These are phyloP conservation scores for Dactylis glomerata DNA, from an alignment of 176 grass and related monocot species.

Conservation along the genomic window DNA sequence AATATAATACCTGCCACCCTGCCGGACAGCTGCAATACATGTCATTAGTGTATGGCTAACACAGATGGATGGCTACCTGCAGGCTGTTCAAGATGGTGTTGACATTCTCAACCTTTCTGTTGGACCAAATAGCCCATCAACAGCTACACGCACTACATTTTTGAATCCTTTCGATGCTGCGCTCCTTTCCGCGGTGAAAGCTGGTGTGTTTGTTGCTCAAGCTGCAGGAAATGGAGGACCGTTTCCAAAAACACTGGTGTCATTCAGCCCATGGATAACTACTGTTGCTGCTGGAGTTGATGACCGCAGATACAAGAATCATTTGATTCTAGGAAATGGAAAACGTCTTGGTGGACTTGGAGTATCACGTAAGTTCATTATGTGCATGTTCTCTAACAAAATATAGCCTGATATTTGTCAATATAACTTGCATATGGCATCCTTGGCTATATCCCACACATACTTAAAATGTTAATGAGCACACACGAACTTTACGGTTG, in stretches of 20 bases:
- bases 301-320: constrained; percentile 98
- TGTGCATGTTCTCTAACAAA: not conserved
- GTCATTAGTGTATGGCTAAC: not conserved
- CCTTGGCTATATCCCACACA: not conserved
- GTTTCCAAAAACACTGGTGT: constrained; percentile 97
- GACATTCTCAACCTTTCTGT: constrained; percentile 98
- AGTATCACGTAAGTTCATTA: constrained; percentile 83
- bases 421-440: not conserved
- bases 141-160: constrained; percentile 86
- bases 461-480: not conserved
- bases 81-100: constrained; percentile 96
- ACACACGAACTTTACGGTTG: not conserved
- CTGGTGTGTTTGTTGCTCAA: constrained; percentile 97
- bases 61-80: constrained; percentile 25
- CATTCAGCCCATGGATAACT: constrained; percentile 97
- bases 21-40: not conserved
- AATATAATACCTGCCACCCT: not conserved
- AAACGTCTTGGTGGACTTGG: constrained; percentile 85
- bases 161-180: constrained; percentile 96
- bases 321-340: constrained; percentile 86
- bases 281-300: constrained; percentile 96
- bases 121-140: constrained; percentile 94
- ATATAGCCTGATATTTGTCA: not conserved
- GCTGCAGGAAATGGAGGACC: constrained; percentile 96
- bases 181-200: constrained; percentile 96